Base-by-base conservation (phyloP, 371 early-diverging fungal species). In the Scutellospora calospora region DNA sequence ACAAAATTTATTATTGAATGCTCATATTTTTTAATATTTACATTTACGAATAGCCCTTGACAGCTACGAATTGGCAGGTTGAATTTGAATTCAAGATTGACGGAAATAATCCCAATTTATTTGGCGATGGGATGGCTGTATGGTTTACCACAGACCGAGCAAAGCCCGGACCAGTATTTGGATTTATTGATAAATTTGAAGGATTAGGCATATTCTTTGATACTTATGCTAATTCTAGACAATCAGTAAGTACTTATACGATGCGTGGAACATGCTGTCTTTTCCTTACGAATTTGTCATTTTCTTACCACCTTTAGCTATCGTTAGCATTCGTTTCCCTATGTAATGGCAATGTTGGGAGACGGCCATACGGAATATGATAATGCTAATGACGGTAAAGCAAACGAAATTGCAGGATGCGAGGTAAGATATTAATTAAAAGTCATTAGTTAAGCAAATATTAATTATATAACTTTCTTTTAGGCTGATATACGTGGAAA, bases 191-290 rank as follows among this genome's bases (percentile, higher is more conserved):
- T 86, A 85, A 91, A 57, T 98, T 97, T 84, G 90, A 92, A 59
- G 99, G 99, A 2, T 89, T 99, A 20, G 98, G 98, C 49, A 81
- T 99, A 74, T 95, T 98, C 82, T 97, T 99, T 83, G 99, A 98
- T 86, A 97, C 98, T 35, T 98, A 97, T 86, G 91, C 95, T 77
- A 99, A 99, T 83, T 90, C 93, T 76, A 85, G 92, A 75, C 93
- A 95, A 79, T 86, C 90, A 75, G 95, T 94, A 91, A 83, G 89
- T 81, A n/a, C 5, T 60, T 20, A 45, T 45, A 45, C 12, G 5
- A 12, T 45, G 45, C n/a, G 12, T 45, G 45, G 45, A 45, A 45
- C 45, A 45, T 45, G 45, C 12, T 45, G 31, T 62, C 62, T 14
- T 62, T 62, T 62, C 14, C 31, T 25, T 20, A 31, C 62, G 62